Conservation (phyloP, 1,284 basidiomycete species). For the Xerocomus cyaneibrunnescens region DNA sequence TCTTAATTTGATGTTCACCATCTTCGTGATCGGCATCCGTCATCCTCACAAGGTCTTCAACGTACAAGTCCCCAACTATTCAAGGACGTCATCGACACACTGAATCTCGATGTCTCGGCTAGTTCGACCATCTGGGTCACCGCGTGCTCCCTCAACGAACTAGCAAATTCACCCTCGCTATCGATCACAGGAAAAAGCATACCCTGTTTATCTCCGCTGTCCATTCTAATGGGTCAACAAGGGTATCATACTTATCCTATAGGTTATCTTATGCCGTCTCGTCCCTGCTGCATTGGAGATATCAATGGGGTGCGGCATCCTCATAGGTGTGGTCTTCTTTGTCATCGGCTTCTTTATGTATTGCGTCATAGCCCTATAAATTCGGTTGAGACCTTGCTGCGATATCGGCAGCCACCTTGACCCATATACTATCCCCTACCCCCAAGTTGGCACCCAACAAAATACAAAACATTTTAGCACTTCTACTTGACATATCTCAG, state of each 20-base stretch:
- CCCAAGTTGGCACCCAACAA: background rate
- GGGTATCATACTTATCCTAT: conserved; percentile 94
- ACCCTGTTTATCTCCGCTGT: background rate
- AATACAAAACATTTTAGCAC: background rate
- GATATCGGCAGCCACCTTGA: conserved; percentile 85
- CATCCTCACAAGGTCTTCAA: conserved; percentile 67
- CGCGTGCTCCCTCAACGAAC: conserved; percentile 89
- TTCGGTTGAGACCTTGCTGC: conserved; percentile 97
- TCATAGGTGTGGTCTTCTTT: conserved; percentile 48
- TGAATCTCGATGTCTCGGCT: conserved; percentile 83
- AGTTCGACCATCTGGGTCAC: conserved; percentile 88
- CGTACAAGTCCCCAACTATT: conserved; percentile 98
- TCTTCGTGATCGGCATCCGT: conserved; percentile 2
- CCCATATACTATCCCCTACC: conserved; percentile 61
- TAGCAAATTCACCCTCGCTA: conserved; percentile 93
- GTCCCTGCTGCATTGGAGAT: conserved; percentile 97
- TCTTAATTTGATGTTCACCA: too few species aligned
- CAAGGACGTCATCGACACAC: conserved; percentile 86
- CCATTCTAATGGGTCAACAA: conserved; percentile 43
- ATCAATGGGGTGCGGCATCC: conserved; percentile 93
- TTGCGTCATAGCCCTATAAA: conserved; percentile 75
- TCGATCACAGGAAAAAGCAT: conserved; percentile 96
- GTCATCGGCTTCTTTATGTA: background rate
- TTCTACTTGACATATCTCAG: background rate
- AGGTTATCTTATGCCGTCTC: conserved; percentile 93